Evolutionary conservation across 2,329 filamentous ascomycete species (phyloP).

Genomic region (Trichoderma asperellum): DNA sequence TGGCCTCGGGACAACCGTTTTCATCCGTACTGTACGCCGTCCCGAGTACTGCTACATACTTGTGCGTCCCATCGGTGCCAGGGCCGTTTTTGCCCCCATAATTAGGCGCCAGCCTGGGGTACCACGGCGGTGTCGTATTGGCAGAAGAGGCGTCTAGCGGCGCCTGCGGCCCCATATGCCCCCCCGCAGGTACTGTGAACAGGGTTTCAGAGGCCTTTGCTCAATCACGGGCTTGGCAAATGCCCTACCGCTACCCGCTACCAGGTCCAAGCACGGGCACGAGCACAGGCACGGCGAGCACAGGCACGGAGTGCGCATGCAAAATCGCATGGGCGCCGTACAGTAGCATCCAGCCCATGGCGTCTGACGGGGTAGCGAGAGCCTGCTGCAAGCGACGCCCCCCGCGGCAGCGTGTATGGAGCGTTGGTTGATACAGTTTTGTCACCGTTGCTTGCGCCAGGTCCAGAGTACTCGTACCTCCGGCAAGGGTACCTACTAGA

Average conservation of each 20-base stretch:
- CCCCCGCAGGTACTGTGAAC: neutral
- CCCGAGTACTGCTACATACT: neutral
- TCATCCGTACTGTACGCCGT: neutral
- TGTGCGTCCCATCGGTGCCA: neutral
- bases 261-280: neutral
- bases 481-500: neutral
- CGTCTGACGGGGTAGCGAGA: neutral
- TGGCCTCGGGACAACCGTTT: slow-evolving; percentile 7
- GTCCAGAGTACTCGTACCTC: neutral
- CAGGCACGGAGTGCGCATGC: neutral
- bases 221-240: neutral
- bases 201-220: neutral
- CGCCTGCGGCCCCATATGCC: slow-evolving; percentile 10
- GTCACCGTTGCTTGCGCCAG: neutral
- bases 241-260: neutral
- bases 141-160: slow-evolving; percentile 11
- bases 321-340: neutral
- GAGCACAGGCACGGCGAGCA: neutral
- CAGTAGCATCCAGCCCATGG: neutral
- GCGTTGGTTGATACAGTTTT: neutral
- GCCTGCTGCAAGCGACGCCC: neutral
- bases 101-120: slow-evolving; percentile 26
- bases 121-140: slow-evolving; percentile 15
- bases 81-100: slow-evolving; percentile 18
- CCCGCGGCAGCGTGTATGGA: neutral